phyloP scores from a whole-genome alignment of 768 basidiomycete genomes.

The Podaxis mareebaensis region DNA sequence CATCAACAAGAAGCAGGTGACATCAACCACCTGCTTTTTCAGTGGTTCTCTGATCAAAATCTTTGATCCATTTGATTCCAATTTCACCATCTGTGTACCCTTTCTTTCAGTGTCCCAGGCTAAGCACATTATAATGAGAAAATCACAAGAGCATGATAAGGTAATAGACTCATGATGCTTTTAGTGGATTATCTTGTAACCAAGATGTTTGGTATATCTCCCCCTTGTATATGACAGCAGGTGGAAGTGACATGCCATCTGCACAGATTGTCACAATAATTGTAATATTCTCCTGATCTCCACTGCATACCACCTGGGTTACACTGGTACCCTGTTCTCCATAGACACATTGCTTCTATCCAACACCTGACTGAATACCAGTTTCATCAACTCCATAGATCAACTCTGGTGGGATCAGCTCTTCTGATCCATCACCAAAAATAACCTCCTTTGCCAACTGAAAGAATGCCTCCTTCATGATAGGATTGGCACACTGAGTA shows the following conservation, averaged over 20 bases:
- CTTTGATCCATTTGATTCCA: constrained; percentile 34
- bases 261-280: constrained; percentile 43
- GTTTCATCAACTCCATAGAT: constrained; percentile 33
- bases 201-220: constrained; percentile 23
- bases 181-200: too few species aligned
- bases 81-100: constrained; percentile 40
- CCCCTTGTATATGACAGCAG: constrained; percentile 36
- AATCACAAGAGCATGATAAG: too few species aligned
- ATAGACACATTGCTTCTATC: constrained; percentile 24
- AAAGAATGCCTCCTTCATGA: too few species aligned
- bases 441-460: too few species aligned
- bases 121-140: constrained; percentile 3
- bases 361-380: constrained; percentile 24
- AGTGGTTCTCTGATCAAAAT: constrained; percentile 26
- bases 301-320: constrained; percentile 12
- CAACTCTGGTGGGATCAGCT: constrained; percentile 22
- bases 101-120: constrained; percentile 27
- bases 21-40: too few species aligned
- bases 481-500: too few species aligned
- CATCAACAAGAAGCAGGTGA: too few species aligned
- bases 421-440: neutral
- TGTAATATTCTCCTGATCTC: constrained; percentile 39
- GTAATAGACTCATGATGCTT: too few species aligned
- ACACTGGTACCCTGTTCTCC: constrained; percentile 17
- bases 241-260: constrained; percentile 30